phyloP scores from a whole-genome alignment of 2,329 filamentous ascomycete species.

The Claviceps citrina region DNA sequence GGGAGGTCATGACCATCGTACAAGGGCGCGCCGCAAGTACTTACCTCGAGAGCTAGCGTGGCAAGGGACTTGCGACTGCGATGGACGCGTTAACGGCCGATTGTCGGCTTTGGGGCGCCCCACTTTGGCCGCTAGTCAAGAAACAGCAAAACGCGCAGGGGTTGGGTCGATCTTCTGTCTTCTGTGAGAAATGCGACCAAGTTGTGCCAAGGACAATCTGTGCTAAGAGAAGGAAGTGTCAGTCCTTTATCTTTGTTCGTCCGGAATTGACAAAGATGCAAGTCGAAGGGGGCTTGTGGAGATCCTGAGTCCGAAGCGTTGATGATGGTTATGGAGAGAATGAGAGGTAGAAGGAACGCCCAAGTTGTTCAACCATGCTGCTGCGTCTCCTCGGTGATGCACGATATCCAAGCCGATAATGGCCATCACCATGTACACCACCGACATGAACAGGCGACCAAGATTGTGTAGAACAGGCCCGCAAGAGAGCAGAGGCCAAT shows the following conservation, averaged over 20 bases:
- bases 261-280: background rate
- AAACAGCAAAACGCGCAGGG: constrained; percentile 6
- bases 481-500: background rate
- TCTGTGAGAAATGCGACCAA: background rate
- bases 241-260: constrained; percentile 1
- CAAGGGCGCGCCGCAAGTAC: constrained; percentile 5
- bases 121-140: constrained; percentile 5
- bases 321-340: background rate
- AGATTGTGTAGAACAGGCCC: background rate
- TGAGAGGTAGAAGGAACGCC: background rate
- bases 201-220: constrained; percentile 1
- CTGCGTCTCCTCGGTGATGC: background rate
- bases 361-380: background rate
- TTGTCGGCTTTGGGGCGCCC: constrained; percentile 4
- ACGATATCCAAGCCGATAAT: background rate
- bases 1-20: constrained; percentile 1
- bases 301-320: background rate
- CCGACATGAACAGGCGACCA: background rate
- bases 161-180: constrained; percentile 2
- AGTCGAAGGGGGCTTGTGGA: background rate
- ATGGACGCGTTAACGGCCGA: constrained; percentile 6
- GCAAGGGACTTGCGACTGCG: constrained; percentile 2
- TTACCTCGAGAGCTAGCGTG: constrained; percentile 3
- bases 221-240: constrained; percentile 1
- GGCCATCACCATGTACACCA: constrained; percentile 1